Conservation (phyloP, 129 eudicot genomes). For the Flaveria robusta region DNA sequence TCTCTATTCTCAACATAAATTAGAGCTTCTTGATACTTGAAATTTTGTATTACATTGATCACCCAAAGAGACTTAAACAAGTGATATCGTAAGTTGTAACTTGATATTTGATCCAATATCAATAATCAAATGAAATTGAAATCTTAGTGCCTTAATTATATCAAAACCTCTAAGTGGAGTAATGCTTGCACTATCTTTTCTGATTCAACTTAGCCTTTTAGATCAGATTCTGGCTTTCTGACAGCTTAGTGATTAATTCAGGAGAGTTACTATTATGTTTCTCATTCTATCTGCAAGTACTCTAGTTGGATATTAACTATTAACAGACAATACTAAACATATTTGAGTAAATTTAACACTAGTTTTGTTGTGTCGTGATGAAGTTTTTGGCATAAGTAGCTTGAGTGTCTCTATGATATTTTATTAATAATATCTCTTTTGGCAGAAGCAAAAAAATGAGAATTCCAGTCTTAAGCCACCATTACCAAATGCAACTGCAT, state of each 20-base stretch:
- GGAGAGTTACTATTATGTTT: slow-evolving; percentile 17
- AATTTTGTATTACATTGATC: not conserved
- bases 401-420: slow-evolving; percentile 16
- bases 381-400: slow-evolving; percentile 6
- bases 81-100: slow-evolving; percentile 15
- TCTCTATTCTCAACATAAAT: not conserved
- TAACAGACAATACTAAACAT: not conserved
- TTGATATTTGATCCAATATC: slow-evolving; percentile 8
- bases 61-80: not conserved
- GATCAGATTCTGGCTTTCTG: not conserved
- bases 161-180: slow-evolving; percentile 4
- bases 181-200: not conserved
- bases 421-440: slow-evolving; percentile 21
- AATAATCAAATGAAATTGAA: slow-evolving; percentile 11
- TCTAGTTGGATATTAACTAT: not conserved
- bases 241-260: not conserved
- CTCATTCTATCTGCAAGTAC: not conserved
- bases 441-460: slow-evolving; percentile 74
- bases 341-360: not conserved
- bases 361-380: slow-evolving; percentile 16
- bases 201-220: not conserved
- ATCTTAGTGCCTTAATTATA: not conserved
- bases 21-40: not conserved
- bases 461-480: slow-evolving; percentile 79
- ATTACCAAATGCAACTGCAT: slow-evolving; percentile 65